Percentiles rank a stretch among this genome's conserved stretches.
Evolutionary conservation across 1,139 yeast species (phyloP).

Genomic region (Blastobotrys malaysiensis): DNA sequence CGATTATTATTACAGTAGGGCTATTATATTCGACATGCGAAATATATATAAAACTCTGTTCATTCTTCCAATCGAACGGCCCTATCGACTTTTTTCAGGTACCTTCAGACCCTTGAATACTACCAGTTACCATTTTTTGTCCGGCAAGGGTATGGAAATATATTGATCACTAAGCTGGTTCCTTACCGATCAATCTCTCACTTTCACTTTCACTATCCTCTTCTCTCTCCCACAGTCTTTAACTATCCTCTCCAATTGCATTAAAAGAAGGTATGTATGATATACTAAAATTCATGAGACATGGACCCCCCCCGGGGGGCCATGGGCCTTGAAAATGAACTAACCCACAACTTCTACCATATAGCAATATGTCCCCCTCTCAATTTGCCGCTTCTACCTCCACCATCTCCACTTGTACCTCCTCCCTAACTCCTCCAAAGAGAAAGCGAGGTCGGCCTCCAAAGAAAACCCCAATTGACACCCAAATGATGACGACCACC

Average conservation of each 20-base stretch:
- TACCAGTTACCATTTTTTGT: background rate
- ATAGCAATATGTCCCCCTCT: background rate
- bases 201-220: background rate
- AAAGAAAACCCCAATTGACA: conserved; percentile 24
- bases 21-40: background rate
- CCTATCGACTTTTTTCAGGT: background rate
- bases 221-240: background rate
- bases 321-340: background rate
- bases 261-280: background rate
- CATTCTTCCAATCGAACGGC: background rate
- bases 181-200: background rate
- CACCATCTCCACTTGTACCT: no score
- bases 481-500: conserved; percentile 23
- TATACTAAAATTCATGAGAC: no score
- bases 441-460: conserved; percentile 25
- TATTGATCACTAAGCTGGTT: background rate
- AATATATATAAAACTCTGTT: background rate
- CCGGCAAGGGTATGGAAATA: background rate
- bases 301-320: background rate
- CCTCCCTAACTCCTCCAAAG: conserved; percentile 1
- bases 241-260: conserved; percentile 1
- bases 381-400: background rate
- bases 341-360: background rate
- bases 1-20: background rate
- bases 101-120: background rate